Evolutionary conservation across 805 yeast species (phyloP).

Genomic region (Candida takata): DNA sequence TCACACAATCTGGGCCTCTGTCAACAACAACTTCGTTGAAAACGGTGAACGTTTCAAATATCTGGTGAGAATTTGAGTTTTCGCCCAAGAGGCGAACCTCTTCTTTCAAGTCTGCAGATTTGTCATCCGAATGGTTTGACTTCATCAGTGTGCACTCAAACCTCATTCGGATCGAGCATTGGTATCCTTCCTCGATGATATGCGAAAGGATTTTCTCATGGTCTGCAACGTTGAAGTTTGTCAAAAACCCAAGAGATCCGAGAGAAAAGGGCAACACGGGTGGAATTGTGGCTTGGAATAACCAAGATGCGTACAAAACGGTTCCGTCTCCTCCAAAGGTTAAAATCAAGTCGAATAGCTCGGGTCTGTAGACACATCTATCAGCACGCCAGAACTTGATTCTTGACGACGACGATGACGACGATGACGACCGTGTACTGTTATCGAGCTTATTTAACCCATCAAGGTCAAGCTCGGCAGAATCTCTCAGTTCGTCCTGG

Average conservation of each 20-base stretch:
- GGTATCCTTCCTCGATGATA: slow-evolving; percentile 36
- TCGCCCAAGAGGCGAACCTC: slow-evolving; percentile 21
- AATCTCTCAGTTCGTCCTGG: slow-evolving; percentile 14
- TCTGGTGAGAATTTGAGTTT: slow-evolving; percentile 24
- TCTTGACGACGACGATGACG: too few species aligned
- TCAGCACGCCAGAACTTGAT: slow-evolving; percentile 22
- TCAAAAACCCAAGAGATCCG: slow-evolving; percentile 59
- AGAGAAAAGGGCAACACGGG: slow-evolving; percentile 59
- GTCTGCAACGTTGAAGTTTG: slow-evolving; percentile 44
- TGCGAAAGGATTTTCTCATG: slow-evolving; percentile 28
- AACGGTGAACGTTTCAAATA: slow-evolving; percentile 30
- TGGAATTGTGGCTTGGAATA: slow-evolving; percentile 53
- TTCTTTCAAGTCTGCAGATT: slow-evolving; percentile 14
- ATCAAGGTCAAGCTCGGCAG: slow-evolving; percentile 8
- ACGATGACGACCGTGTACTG: too few species aligned
- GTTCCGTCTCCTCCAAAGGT: slow-evolving; percentile 74
- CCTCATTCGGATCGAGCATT: slow-evolving; percentile 42
- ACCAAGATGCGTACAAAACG: slow-evolving; percentile 53
- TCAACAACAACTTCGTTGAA: slow-evolving; percentile 46
- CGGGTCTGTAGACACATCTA: slow-evolving; percentile 23
- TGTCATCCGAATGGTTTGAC: slow-evolving; percentile 12
- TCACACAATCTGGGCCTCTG: slow-evolving; percentile 44
- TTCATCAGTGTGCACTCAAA: slow-evolving; percentile 44
- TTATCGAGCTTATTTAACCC: slow-evolving; percentile 7
- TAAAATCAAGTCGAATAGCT: slow-evolving; percentile 46